These are phyloP conservation scores for Eucalyptus camaldulensis DNA, from an alignment of 345 rosid species.

Conservation along the genomic window DNA sequence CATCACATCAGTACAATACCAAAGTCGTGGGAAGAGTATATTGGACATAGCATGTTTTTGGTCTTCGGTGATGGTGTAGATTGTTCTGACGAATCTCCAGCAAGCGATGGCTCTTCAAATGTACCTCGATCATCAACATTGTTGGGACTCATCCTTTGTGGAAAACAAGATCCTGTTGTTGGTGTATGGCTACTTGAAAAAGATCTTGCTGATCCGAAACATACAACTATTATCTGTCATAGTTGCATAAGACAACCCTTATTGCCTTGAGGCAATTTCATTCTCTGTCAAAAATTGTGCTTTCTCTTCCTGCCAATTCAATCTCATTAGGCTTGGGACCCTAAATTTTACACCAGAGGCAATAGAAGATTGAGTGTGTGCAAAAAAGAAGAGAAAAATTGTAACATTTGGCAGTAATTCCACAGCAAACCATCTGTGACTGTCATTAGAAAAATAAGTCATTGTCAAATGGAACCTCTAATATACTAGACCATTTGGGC, in stretches of 20 bases:
- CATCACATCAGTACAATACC: background rate
- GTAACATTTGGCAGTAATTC: background rate
- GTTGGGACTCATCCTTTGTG: slow-evolving; percentile 37
- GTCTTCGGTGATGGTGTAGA: slow-evolving; percentile 29
- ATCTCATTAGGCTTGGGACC: slow-evolving; percentile 11
- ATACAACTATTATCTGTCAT: background rate
- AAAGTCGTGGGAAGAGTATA: slow-evolving; percentile 5
- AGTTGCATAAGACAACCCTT: background rate
- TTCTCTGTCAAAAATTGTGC: background rate
- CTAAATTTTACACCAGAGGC: background rate
- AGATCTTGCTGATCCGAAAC: slow-evolving; percentile 69
- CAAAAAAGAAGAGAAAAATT: background rate
- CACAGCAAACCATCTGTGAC: background rate
- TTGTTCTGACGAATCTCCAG: slow-evolving; percentile 7
- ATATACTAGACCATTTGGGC: background rate
- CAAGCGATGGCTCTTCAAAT: slow-evolving; percentile 62
- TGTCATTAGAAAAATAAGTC: background rate
- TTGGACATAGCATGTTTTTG: slow-evolving; percentile 57
- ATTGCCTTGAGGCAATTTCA: background rate
- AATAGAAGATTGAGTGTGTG: background rate
- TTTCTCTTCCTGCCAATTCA: slow-evolving; percentile 14
- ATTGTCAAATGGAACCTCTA: background rate
- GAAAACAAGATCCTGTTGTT: slow-evolving; percentile 44
- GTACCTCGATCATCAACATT: slow-evolving; percentile 7
- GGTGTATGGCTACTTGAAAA: slow-evolving; percentile 69